These are phyloP conservation scores for Aspergillus eucalypticola DNA, from an alignment of 2,329 filamentous ascomycete species.

Conservation along the genomic window DNA sequence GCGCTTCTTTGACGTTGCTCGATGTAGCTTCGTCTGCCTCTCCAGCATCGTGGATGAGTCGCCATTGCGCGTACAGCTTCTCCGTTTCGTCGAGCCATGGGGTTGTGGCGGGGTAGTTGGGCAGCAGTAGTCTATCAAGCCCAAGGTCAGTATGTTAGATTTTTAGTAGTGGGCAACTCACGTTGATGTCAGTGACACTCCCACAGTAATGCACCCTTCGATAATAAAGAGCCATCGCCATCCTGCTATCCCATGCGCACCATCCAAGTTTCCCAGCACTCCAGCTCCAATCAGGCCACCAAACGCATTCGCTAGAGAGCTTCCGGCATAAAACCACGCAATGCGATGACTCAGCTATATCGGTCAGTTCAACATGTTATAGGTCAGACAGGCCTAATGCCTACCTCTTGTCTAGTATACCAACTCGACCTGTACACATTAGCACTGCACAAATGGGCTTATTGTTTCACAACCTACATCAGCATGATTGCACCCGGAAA, in stretches of 20 bases:
- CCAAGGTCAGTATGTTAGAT: constrained; percentile 15
- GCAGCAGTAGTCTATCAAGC: constrained; percentile 43
- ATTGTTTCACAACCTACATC: constrained; percentile 34
- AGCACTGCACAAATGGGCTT: not conserved
- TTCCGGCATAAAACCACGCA: constrained; percentile 51
- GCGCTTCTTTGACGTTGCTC: constrained; percentile 46
- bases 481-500: constrained; percentile 65
- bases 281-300: constrained; percentile 54
- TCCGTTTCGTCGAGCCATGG: constrained; percentile 55
- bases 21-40: constrained; percentile 46
- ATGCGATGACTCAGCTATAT: constrained; percentile 48
- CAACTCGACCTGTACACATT: constrained; percentile 56
- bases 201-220: constrained; percentile 42
- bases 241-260: constrained; percentile 29
- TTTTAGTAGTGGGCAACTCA: constrained; percentile 20
- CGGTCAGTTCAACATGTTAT: constrained; percentile 43
- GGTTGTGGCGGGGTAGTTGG: constrained; percentile 56
- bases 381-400: no score
- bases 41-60: constrained; percentile 52
- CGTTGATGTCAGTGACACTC: constrained; percentile 37
- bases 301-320: constrained; percentile 54
- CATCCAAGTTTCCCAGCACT: constrained; percentile 45
- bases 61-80: constrained; percentile 56
- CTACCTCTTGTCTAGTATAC: constrained; percentile 62
- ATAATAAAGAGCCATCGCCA: constrained; percentile 44